Base-by-base conservation (phyloP, 169 alveolate genomes). In the Eimeria maxima region DNA sequence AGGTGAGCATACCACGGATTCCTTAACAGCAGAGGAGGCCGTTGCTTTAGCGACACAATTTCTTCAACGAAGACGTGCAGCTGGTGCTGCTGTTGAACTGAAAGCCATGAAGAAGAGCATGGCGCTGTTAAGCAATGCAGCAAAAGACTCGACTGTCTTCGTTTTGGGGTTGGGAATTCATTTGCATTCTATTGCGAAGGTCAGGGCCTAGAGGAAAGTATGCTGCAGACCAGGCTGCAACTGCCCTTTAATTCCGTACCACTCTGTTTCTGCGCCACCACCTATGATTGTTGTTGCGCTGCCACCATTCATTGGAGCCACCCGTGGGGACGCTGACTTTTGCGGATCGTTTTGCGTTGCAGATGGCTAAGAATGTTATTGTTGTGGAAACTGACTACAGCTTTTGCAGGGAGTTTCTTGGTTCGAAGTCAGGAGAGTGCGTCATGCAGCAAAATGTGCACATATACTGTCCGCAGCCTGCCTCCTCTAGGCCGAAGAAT, bases 321-420 rank as follows among this genome's bases (percentile, higher is more conserved):
- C n/a, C 8, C 69, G n/a, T 60, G 69, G 69, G 14, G 42, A 24
- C n/a, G 42, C 74, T 20, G 74, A 65, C 74, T 65, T 33, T 1
- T 24, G 42, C 42, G 74, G 18, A 65, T 65, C 10, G 50, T 33
- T 73, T 18, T 73, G 27, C 24, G 84, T 42, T 84, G 60, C 92
- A 84, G 92, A 55, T 84, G 76, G 92, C 92, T 27, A 84, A 50
- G 38, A 57, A 57, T 42, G 92, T 84, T 69, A 55, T 84, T 50
- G 92, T 33, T 16, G 76, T 84, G 22, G 92, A 84, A 33, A 14
- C 55, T 55, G 92, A 84, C 76, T 20, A 53, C 76, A 27, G 4
- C 1, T 1, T 53, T 29, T 84, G 92, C 78, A n/a, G 63, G 76
- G 44, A 24, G 7, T 84, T 84, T 24, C 76, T 84, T n/a, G 27